These are phyloP conservation scores for Kluyveromyces marxianus DNA, from an alignment of 1,139 yeast species.

Conservation along the genomic window DNA sequence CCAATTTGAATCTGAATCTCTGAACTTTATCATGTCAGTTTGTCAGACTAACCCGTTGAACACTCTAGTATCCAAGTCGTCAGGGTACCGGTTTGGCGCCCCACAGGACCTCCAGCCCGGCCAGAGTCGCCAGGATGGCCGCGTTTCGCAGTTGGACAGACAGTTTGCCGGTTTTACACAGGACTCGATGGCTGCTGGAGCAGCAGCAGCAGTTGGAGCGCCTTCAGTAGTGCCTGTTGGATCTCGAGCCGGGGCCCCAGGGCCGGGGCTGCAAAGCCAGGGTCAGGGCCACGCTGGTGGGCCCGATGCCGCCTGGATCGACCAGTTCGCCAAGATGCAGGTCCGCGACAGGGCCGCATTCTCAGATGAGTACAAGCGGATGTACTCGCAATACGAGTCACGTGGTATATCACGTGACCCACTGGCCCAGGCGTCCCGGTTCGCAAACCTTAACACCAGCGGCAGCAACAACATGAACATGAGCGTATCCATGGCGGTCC, in stretches of 20 bases:
- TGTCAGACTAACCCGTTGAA: constrained; percentile 5
- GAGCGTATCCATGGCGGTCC: neutral
- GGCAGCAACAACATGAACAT: neutral
- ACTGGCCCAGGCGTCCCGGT: neutral
- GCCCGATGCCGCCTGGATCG: constrained; percentile 11
- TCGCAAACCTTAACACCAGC: neutral
- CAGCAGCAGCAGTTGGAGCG: neutral
- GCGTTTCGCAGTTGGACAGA: no score
- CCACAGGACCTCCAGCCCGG: neutral
- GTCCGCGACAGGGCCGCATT: constrained; percentile 26
- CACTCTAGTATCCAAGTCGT: constrained; percentile 1
- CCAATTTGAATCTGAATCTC: neutral
- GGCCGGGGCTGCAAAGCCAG: neutral
- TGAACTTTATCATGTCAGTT: neutral
- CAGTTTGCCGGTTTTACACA: no score
- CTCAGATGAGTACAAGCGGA: constrained; percentile 20
- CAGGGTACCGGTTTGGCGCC: neutral
- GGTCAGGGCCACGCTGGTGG: neutral
- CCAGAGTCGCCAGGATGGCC: no score
- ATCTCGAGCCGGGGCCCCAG: neutral
- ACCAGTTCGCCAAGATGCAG: constrained; percentile 22
- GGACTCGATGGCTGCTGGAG: neutral
- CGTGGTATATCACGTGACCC: neutral
- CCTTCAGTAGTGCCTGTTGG: neutral
- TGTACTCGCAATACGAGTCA: constrained; percentile 20